Evolutionary conservation across 768 basidiomycete species (phyloP).

Genomic region (Nidula microcarpa): DNA sequence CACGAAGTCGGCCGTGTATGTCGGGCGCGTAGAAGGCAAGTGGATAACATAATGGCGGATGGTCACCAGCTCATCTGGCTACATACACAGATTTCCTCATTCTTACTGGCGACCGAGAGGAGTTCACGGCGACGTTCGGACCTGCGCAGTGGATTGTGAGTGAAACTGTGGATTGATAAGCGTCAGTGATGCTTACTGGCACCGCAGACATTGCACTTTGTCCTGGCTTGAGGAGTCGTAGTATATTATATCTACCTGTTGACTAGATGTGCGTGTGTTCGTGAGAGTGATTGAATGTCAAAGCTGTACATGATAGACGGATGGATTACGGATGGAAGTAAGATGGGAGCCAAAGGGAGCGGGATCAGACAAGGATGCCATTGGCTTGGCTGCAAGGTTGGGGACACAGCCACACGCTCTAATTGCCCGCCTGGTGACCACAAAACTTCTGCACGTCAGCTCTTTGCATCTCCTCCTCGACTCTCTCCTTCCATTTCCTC

Average conservation of each 20-base stretch:
- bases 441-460: not conserved
- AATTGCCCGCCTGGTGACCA: too few species aligned
- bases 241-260: too few species aligned
- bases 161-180: not conserved
- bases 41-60: not conserved
- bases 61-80: not conserved
- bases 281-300: too few species aligned
- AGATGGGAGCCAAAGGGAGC: too few species aligned
- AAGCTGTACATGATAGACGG: too few species aligned
- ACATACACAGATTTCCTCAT: not conserved
- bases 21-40: not conserved
- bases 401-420: too few species aligned
- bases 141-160: constrained; percentile 1
- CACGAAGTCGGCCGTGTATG: not conserved
- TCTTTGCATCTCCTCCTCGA: not conserved
- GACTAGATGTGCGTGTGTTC: too few species aligned
- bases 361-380: too few species aligned
- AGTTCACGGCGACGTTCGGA: not conserved
- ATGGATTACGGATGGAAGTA: too few species aligned
- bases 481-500: not conserved
- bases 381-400: too few species aligned
- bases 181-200: not conserved
- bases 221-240: not conserved
- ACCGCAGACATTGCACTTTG: not conserved
- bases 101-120: not conserved